A percentile compares a stretch with the other conserved stretches of the same genome.
Evolutionary conservation across 148 eudicot genomes (phyloP).

Genomic region (Rhododendron simsii): DNA sequence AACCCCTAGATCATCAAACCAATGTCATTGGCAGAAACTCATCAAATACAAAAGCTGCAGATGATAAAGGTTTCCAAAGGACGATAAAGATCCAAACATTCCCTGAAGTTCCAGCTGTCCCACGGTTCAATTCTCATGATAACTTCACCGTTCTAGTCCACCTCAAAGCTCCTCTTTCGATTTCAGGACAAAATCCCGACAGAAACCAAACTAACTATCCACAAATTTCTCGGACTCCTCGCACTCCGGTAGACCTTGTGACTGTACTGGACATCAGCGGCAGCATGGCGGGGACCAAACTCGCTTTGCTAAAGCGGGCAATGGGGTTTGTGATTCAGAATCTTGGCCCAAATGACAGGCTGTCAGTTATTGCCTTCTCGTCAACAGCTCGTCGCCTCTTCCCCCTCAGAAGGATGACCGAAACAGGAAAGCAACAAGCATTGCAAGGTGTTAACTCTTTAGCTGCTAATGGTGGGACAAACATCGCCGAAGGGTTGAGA

Average conservation of each 20-base stretch:
- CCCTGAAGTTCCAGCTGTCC: conserved; percentile 57
- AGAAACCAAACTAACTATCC: conserved; percentile 19
- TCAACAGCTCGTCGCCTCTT: conserved; percentile 73
- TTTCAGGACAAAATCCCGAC: conserved; percentile 13
- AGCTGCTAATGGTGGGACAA: conserved; percentile 74
- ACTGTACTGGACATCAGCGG: conserved; percentile 83
- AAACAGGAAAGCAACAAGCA: conserved; percentile 58
- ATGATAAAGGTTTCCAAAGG: conserved; percentile 10
- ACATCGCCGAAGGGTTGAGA: conserved; percentile 83
- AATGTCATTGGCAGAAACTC: conserved; percentile 15
- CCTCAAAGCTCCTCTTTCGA: conserved; percentile 58
- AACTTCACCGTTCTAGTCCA: conserved; percentile 60
- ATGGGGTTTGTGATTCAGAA: conserved; percentile 87
- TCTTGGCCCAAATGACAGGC: conserved; percentile 71
- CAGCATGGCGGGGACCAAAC: conserved; percentile 93
- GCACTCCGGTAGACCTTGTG: conserved; percentile 77
- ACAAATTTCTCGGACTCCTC: conserved; percentile 33
- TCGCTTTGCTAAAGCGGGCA: conserved; percentile 77
- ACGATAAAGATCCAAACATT: conserved; percentile 46
- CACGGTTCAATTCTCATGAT: conserved; percentile 28
- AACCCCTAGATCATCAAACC: conserved; percentile 41
- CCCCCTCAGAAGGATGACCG: conserved; percentile 71
- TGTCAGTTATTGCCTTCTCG: conserved; percentile 79
- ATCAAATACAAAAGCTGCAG: conserved; percentile 10
- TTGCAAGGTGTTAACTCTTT: conserved; percentile 68